Evolutionary conservation across 2,329 filamentous ascomycete genomes (phyloP).

Genomic region (Pestalotiopsis sp.): DNA sequence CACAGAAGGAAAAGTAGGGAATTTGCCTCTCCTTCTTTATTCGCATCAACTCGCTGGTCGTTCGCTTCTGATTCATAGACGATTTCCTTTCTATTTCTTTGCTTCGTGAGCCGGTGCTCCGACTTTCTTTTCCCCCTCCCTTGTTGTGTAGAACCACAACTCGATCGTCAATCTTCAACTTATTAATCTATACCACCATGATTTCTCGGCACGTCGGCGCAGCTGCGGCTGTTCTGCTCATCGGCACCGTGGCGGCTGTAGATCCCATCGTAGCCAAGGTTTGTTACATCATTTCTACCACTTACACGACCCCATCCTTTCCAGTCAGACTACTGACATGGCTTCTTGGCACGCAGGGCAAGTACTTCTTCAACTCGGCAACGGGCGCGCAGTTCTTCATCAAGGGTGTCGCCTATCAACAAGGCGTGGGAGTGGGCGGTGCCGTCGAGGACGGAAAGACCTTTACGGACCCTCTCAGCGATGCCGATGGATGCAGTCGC

Average conservation of each 20-base stretch:
- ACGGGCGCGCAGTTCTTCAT: conserved; percentile 54
- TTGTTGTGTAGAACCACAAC: neutral
- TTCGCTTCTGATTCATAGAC: neutral
- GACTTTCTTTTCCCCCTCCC: neutral
- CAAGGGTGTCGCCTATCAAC: conserved; percentile 74
- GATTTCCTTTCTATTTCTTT: neutral
- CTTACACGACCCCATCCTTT: neutral
- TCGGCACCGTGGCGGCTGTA: conserved; percentile 7
- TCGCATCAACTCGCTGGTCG: neutral
- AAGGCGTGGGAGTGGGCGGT: conserved; percentile 51
- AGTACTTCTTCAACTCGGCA: conserved; percentile 65
- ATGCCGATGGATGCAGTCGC: conserved; percentile 61
- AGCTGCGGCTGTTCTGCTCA: neutral
- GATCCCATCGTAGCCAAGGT: conserved; percentile 22
- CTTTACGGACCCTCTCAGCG: conserved; percentile 70
- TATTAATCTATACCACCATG: neutral
- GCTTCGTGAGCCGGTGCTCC: neutral
- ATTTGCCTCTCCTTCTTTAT: neutral
- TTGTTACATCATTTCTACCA: neutral
- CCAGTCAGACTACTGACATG: neutral
- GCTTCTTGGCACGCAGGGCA: conserved; percentile 10
- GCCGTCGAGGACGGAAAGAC: conserved; percentile 34
- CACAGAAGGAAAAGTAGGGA: neutral
- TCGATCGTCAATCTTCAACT: neutral
- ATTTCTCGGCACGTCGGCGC: neutral